These are phyloP conservation scores for Gonapodya prolifera DNA, from an alignment of 192 early-diverging fungal species.

Conservation along the genomic window DNA sequence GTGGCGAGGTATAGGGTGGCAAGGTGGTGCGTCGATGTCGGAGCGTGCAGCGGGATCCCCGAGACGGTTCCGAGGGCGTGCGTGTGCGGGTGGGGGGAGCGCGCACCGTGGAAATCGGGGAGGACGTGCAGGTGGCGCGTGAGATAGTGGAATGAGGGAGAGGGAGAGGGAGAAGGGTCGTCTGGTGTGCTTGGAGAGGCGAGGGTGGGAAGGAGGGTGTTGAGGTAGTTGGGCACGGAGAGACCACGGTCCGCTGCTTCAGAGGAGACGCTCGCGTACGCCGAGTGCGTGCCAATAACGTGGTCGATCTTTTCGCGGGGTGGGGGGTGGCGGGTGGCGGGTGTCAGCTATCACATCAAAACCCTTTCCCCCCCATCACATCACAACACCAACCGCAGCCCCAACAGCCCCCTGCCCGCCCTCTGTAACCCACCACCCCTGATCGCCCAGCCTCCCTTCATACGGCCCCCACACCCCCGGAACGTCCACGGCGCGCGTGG, in stretches of 20 bases:
- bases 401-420: slow-evolving; percentile 56
- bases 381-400: background rate
- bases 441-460: slow-evolving; percentile 18
- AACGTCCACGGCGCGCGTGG: slow-evolving; percentile 35
- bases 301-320: slow-evolving; percentile 54
- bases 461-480: slow-evolving; percentile 33
- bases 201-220: slow-evolving; percentile 22
- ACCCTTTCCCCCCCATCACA: too few relatives aligned
- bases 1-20: slow-evolving; percentile 42
- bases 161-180: slow-evolving; percentile 16
- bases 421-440: slow-evolving; percentile 43
- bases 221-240: slow-evolving; percentile 37
- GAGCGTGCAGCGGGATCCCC: slow-evolving; percentile 37
- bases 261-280: slow-evolving; percentile 19
- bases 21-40: slow-evolving; percentile 24
- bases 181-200: background rate
- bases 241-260: slow-evolving; percentile 7
- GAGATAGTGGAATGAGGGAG: slow-evolving; percentile 15
- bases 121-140: slow-evolving; percentile 39
- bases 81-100: slow-evolving; percentile 56
- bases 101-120: slow-evolving; percentile 70
- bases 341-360: too few relatives aligned
- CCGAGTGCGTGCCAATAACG: slow-evolving; percentile 42
- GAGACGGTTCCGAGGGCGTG: slow-evolving; percentile 38
- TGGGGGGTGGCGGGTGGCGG: too few relatives aligned